Evolutionary conservation across 2,329 filamentous ascomycete genomes (phyloP).

Genomic region (Bipolaris victoriae): DNA sequence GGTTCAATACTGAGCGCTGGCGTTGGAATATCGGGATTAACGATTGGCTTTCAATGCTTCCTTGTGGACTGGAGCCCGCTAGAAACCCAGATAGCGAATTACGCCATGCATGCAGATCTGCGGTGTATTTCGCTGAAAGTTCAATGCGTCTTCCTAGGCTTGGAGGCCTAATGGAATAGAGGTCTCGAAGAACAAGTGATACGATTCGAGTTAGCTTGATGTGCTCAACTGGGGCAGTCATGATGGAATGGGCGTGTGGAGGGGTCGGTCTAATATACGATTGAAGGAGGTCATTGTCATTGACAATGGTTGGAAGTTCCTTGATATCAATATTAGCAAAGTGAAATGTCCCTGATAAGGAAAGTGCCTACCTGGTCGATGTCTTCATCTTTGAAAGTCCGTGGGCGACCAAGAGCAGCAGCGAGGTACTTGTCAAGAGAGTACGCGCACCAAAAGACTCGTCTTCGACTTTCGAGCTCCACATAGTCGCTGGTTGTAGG

Average conservation of each 20-base stretch:
- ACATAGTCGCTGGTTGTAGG: conserved; percentile 52
- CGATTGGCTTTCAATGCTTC: conserved; percentile 50
- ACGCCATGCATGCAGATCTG: conserved; percentile 56
- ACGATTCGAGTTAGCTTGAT: conserved; percentile 55
- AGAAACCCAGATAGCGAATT: conserved; percentile 53
- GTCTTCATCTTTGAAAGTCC: conserved; percentile 67
- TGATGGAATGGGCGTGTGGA: conserved; percentile 46
- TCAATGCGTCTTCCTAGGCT: conserved; percentile 41
- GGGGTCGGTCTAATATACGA: conserved; percentile 37
- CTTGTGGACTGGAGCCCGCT: conserved; percentile 45
- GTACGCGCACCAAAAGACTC: conserved; percentile 69
- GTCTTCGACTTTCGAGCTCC: conserved; percentile 59
- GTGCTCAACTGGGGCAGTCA: conserved; percentile 56
- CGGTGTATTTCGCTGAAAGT: conserved; percentile 52
- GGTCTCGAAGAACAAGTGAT: conserved; percentile 52
- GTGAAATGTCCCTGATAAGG: background rate
- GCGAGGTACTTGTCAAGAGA: conserved; percentile 68
- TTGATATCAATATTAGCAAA: conserved; percentile 22
- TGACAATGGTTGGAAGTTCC: conserved; percentile 45
- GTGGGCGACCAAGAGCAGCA: conserved; percentile 66
- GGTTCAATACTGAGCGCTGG: conserved; percentile 60
- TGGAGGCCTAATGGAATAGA: conserved; percentile 51
- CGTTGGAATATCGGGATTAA: conserved; percentile 59
- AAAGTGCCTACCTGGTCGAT: conserved; percentile 62
- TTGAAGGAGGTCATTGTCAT: conserved; percentile 41